These are phyloP conservation scores for Chlorencoelia australis DNA, from an alignment of 2,329 filamentous ascomycete species.

Conservation along the genomic window DNA sequence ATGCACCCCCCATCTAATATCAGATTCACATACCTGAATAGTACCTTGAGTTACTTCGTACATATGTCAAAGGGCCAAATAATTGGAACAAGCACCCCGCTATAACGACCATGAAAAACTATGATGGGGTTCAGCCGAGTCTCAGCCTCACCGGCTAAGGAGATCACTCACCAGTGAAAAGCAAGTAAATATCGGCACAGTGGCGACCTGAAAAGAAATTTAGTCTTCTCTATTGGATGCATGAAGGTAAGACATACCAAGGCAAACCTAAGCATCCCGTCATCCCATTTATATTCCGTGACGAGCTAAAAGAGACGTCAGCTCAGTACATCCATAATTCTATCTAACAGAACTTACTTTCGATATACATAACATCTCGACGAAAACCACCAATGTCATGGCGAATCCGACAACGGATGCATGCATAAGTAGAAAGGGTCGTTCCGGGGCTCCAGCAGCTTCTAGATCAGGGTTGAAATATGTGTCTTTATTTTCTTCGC, in stretches of 20 bases:
- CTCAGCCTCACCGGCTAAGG: slow-evolving; percentile 23
- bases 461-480: slow-evolving; percentile 13
- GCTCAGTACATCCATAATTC: neutral
- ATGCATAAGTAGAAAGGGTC: slow-evolving; percentile 13
- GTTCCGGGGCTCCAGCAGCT: slow-evolving; percentile 7
- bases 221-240: slow-evolving; percentile 4
- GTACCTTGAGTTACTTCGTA: slow-evolving; percentile 13
- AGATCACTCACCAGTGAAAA: slow-evolving; percentile 23
- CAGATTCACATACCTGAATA: slow-evolving; percentile 5
- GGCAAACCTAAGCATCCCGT: slow-evolving; percentile 12
- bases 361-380: slow-evolving; percentile 14
- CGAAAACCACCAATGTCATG: slow-evolving; percentile 13
- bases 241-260: slow-evolving; percentile 3
- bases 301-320: slow-evolving; percentile 8
- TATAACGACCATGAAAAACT: slow-evolving; percentile 13
- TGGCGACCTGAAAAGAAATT: slow-evolving; percentile 5
- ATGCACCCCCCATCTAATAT: neutral
- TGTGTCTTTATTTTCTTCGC: slow-evolving; percentile 13
- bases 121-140: neutral
- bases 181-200: slow-evolving; percentile 12
- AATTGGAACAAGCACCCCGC: slow-evolving; percentile 14
- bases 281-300: slow-evolving; percentile 14
- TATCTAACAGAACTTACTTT: slow-evolving; percentile 3
- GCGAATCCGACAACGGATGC: slow-evolving; percentile 13
- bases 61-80: slow-evolving; percentile 14